phyloP scores from a whole-genome alignment of 2,329 filamentous ascomycete genomes.

The Ophiostoma fasciatum region DNA sequence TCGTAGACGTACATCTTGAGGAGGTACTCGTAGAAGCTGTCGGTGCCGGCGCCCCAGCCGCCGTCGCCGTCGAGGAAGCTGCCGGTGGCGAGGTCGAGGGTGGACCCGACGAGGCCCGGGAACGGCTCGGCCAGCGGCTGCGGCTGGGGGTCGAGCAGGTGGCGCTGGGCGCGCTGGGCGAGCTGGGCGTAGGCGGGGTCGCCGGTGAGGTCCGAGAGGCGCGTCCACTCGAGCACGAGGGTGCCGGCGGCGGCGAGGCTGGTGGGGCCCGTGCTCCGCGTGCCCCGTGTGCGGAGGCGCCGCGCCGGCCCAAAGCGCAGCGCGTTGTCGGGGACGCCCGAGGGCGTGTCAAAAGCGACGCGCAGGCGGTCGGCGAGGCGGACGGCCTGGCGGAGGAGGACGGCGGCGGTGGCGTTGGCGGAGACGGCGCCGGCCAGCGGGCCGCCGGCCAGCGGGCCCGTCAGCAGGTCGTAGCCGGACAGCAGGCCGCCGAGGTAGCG shows the following conservation, averaged over 20 bases:
- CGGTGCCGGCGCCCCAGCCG: conserved; percentile 63
- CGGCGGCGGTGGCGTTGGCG: too few relatives aligned
- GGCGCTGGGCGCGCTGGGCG: conserved; percentile 50
- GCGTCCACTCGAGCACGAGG: conserved; percentile 72
- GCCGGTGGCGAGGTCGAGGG: conserved; percentile 50
- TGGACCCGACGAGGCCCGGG: conserved; percentile 59
- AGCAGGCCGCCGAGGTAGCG: conserved; percentile 72
- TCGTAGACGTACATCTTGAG: conserved; percentile 87
- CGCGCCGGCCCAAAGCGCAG: conserved; percentile 42
- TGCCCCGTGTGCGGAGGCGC: conserved; percentile 32
- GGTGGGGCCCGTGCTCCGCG: too few relatives aligned
- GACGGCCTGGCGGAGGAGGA: conserved; percentile 51
- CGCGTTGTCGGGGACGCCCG: conserved; percentile 58
- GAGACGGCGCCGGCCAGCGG: too few relatives aligned
- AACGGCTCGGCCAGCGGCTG: conserved; percentile 46
- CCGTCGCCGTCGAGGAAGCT: conserved; percentile 51
- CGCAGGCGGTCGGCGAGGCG: conserved; percentile 58
- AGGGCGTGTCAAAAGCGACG: conserved; percentile 63
- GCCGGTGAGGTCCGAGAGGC: conserved; percentile 59
- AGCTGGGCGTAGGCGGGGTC: conserved; percentile 51
- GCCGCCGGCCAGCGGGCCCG: conserved; percentile 54
- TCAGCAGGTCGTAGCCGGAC: conserved; percentile 61
- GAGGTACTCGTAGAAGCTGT: conserved; percentile 80
- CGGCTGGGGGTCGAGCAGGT: conserved; percentile 54
- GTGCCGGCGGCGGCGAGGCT: conserved; percentile 65